Base-by-base conservation (phyloP, 2,329 filamentous ascomycete species). In the Zasmidium citrigriseum region DNA sequence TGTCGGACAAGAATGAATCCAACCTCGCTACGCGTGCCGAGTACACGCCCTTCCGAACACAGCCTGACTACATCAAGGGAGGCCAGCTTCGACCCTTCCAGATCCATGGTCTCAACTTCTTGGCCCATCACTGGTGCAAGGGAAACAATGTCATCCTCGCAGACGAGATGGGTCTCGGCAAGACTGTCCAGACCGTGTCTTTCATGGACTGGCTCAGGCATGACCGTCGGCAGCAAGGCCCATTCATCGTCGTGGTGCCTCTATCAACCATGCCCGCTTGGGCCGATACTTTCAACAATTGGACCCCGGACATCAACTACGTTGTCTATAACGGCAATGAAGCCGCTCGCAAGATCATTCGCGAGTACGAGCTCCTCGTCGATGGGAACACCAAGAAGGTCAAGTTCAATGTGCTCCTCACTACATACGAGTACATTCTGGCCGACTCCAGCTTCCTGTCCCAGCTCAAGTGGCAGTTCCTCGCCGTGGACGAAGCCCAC, bases 171-270 rank as follows among this genome's bases (percentile, higher is more conserved):
- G 95, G 95, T 68, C 83, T 99, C 14, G 95, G 95, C 24, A 99
- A 99, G 78, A 99, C 95, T 0, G 95, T 99, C 0, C 95, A 99
- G 77, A 97, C 93, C 0, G 93, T 99, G 24, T 88, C 93, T 0
- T 98, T 98, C 74, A 89, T 99, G 75, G 97, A 93, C 73, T 99
- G 95, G 93, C 83, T 99, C 60, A 90, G 91, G 55, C 93, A 98
- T 75, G 87, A 92, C 58, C 87, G 93, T 65, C 83, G 83, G 51
- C 95, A 99, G 73, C 90, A 98, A 75, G 95, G 95, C 0, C 95
- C 95, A 0, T 98, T 97, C 71, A 86, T 99, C 46, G 93, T 98
- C 59, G 91, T 98, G n/a, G 95, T 96, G 7, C 95, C 95, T 24
- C 83, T 99, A 22, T 98, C 93, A 60, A 96, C 96, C 49, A 96